Base-by-base conservation (phyloP, 306 rosid species). In the barrel medic (Medicago truncatula) region DNA sequence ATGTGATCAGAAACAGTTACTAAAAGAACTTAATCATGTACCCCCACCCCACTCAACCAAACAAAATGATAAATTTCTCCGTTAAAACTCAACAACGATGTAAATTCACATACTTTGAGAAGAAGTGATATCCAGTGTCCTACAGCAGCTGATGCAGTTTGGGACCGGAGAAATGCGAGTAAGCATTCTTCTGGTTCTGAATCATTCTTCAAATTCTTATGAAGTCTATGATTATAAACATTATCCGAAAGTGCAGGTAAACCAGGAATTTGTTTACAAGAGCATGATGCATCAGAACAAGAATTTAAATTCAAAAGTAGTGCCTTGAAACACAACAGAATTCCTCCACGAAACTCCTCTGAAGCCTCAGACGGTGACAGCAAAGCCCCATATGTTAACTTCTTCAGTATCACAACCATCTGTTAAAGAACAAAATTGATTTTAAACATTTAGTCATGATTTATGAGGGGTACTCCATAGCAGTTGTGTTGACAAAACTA, bases 91-190 rank as follows among this genome's bases (percentile, higher is more conserved):
- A 69, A 73, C 15, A 60, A 36, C 46, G 43, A 70, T 31, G 15
- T 3, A 73, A 70, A 8, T 76, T 49, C 58, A 74, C 88, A 65
- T 90, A 95, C 97, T 78, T 84, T 86, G 77, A 92, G 97, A 87
- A 95, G 91, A 84, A 95, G 96, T 7, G 97, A 95, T 50, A 95
- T 84, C 97, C 97, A 95, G 76, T 95, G 98, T 56, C 98, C 98
- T 70, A 95, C 86, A 70, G 97, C 92, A 71, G 97, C 92, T 50
- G 96, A 90, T 14, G 97, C 96, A 83, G 80, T 68, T 80, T 90
- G 84, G 68, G 93, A 87, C 74, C 61, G 90, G 21, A 95, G 90
- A 82, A 89, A 95, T 76, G 89, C 85, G 80, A 92, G 92, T 74
- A 91, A 77, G 83, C 98, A 95, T 73, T 87, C 91, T 13, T 79